Evolutionary conservation across 768 basidiomycete species (phyloP), one percentile per base, ranked within the genome.

Genomic region (Boletus rubropictus): DNA sequence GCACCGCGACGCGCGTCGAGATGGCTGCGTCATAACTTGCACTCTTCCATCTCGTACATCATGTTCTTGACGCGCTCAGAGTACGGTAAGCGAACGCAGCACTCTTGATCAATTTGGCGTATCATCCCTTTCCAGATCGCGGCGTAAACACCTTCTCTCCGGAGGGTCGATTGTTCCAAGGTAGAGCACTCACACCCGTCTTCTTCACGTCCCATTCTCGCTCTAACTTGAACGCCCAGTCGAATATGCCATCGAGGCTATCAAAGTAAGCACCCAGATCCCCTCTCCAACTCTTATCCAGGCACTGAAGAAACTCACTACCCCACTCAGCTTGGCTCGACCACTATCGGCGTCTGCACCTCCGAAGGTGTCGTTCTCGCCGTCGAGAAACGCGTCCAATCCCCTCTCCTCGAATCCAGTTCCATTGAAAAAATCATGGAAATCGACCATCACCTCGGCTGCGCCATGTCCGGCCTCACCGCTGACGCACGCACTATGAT

Each of bases 351-450:
- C 50, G 87, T 98, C 64, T 81, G 82, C 61, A 97, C 96, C 27
- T 77, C 84, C 32, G 76, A 89, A 57, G 96, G 96, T 50, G 87
- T 93, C 56, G 77, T 98, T 54, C 85, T 99, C 49, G 96, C 82
- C 45, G 92, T 98, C 55, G 96, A 99, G 75, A 98, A 99, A 73
- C 93, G 96, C 67, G 91, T 96, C 43, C 93, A 96, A 68, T 97
- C 94, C 0, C 89, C 93, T 9, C 79, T 99, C 39, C 81, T 98
- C 60, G 96, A 97, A 72, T 83, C 92, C 33, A 86, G 80, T 53
- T 94, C 93, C 46, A 93, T 99, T 62, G 95, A 99, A 68, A 98
- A 98, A 77, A 98, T 98, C 65, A 97, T 99, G 95, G 96, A 99
- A 73, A 98, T 99, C 60, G 96, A 98, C 72, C 55, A 68, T 11